A percentile compares a stretch with the other conserved stretches of the same genome.
Conservation (phyloP, 495 filamentous ascomycete genomes). For the Talaromyces liani region DNA sequence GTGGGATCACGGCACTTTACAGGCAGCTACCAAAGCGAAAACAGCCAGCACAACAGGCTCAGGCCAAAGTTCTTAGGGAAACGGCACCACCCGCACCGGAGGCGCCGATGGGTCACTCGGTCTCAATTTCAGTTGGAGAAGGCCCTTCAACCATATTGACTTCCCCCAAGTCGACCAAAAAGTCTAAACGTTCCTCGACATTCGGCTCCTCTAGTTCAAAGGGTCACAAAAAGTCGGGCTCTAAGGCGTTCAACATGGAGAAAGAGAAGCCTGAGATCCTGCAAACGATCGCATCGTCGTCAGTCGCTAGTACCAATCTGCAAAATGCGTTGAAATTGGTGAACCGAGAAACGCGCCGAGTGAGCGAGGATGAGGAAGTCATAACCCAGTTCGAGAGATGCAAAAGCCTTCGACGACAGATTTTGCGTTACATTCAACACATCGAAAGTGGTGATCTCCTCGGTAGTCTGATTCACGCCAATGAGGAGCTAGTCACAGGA, state of each 20-base stretch:
- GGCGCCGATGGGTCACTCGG: conserved; percentile 43
- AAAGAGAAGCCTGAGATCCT: conserved; percentile 82
- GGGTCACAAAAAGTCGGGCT: conserved; percentile 29
- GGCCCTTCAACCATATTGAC: conserved; percentile 31
- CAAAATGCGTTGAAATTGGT: conserved; percentile 83
- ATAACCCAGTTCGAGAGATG: conserved; percentile 75
- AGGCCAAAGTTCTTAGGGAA: conserved; percentile 74
- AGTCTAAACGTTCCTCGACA: conserved; percentile 16
- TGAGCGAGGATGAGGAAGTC: conserved; percentile 75
- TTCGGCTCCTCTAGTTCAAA: conserved; percentile 16
- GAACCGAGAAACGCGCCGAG: conserved; percentile 81
- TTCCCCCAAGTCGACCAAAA: conserved; percentile 30
- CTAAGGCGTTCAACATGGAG: conserved; percentile 65
- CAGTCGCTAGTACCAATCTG: conserved; percentile 84
- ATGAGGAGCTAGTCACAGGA: conserved; percentile 81
- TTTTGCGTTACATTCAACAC: conserved; percentile 81
- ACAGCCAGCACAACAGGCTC: conserved; percentile 58
- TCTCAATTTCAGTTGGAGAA: conserved; percentile 33
- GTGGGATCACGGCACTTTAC: conserved; percentile 70
- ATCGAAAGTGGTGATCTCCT: conserved; percentile 80
- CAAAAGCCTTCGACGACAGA: conserved; percentile 73
- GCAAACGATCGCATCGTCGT: conserved; percentile 72
- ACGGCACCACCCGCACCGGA: conserved; percentile 58
- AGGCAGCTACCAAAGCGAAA: conserved; percentile 66
- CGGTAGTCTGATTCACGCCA: conserved; percentile 71